Base-by-base conservation (phyloP, 208 protist species). In the Crithidia acanthocephali region DNA sequence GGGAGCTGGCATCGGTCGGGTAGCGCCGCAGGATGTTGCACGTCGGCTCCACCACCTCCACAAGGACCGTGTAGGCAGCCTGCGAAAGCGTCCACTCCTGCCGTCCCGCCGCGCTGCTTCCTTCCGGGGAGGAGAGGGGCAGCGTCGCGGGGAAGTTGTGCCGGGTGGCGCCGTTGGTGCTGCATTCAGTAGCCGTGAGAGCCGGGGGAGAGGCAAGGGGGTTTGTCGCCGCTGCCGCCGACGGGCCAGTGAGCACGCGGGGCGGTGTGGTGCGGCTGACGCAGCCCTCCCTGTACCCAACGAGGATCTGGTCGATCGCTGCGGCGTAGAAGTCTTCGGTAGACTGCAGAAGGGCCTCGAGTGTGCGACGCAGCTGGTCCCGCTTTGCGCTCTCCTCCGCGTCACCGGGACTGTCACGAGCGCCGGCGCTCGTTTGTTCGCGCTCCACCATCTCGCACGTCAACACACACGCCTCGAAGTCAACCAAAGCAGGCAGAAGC, bases 21-120 rank as follows among this genome's bases (percentile, higher is more conserved):
- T 76, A 72, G 8, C 82, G 73, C 2, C 69, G 71, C 20, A 87
- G 68, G 8, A 87, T 42, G 15, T 84, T 74, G 68, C 81, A 72
- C 4, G 78, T 77, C 23, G 82, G 82, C 68, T 87, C 82, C 42
- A 87, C 56, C 25, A 81, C 78, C 35, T 55, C 44, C 18, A 67
- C 55, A 15, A 84, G 56, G 2, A 84, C 10, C 16, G 51, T 33
- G 37, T 74, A 80, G 11, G 68, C 79, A 1, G 48, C 30, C 45
- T 47, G 35, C 16, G 79, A 83, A 16, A 83, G 63, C 62, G 35
- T 13, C 62, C 57, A 18, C 23, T 68, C 16, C 50, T 13, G 47
- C 22, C 32, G n/a, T 2, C 16, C 56, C 23, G 30, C 56, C 22
- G 8, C 56, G 37, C 35, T 45, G 35, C 56, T 30, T 28, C 56